Conservation (phyloP, 148 eudicot species). For the Selenicereus undatus region DNA sequence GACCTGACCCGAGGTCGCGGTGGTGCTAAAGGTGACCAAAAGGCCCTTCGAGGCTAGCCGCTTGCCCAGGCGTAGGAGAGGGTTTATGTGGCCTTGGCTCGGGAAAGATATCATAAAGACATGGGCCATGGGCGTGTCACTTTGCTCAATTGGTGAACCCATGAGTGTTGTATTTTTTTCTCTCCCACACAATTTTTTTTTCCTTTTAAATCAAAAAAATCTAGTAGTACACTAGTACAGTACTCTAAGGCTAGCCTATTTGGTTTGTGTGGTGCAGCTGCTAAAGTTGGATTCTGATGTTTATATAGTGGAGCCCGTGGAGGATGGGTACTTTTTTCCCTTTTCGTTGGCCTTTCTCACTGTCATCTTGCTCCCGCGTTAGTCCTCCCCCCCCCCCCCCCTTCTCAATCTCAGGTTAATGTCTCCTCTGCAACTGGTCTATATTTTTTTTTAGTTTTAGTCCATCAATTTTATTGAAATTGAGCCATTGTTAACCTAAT, state of each 20-base stretch:
- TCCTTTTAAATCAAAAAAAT: too few species aligned
- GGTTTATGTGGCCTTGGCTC: constrained; percentile 45
- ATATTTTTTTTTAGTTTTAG: too few species aligned
- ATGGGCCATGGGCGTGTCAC: constrained; percentile 20
- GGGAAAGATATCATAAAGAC: constrained; percentile 40
- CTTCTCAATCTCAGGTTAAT: too few species aligned
- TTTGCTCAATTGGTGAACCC: neutral
- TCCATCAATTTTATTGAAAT: too few species aligned
- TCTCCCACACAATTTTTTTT: neutral
- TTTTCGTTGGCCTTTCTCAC: too few species aligned
- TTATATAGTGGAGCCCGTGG: neutral
- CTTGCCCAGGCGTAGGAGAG: constrained; percentile 42
- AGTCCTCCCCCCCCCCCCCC: too few species aligned
- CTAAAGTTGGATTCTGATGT: neutral
- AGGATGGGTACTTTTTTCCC: too few species aligned
- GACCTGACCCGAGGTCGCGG: constrained; percentile 30
- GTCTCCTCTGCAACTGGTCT: too few species aligned
- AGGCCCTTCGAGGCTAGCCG: constrained; percentile 37
- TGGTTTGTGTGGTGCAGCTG: neutral
- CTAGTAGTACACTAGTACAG: too few species aligned
- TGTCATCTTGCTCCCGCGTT: too few species aligned
- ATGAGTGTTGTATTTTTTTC: neutral
- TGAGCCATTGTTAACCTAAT: too few species aligned
- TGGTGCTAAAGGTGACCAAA: constrained; percentile 40
- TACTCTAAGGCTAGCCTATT: neutral